Evolutionary conservation across 176 grass and related monocot genomes (phyloP).

Genomic region (Melocanna baccifera): DNA sequence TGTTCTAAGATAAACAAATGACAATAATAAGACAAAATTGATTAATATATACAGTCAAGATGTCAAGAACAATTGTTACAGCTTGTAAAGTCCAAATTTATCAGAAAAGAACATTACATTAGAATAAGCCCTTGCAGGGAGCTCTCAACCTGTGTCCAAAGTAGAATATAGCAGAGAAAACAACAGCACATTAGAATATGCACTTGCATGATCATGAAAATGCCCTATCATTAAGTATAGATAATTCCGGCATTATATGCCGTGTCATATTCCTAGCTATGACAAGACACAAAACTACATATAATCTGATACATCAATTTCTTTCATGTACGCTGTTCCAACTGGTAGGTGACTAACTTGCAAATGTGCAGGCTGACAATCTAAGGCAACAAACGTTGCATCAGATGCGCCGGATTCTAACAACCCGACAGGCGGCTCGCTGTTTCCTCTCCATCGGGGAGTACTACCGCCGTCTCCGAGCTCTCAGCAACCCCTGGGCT

Average conservation of each 20-base stretch:
- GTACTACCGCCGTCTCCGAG: constrained; percentile 75
- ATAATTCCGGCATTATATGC: not conserved
- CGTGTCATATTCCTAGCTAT: constrained; percentile 11
- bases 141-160: not conserved
- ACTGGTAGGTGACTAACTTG: constrained; percentile 13
- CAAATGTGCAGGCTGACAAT: constrained; percentile 76
- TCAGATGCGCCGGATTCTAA: constrained; percentile 67
- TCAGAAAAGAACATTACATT: constrained; percentile 9
- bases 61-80: constrained; percentile 13
- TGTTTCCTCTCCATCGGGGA: constrained; percentile 90
- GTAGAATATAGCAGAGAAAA: constrained; percentile 33
- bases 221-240: constrained; percentile 24
- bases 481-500: constrained; percentile 89
- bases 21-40: not conserved
- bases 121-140: constrained; percentile 12
- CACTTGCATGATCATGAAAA: constrained; percentile 17
- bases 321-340: constrained; percentile 18
- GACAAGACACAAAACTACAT: constrained; percentile 28
- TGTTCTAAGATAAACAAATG: constrained; percentile 9
- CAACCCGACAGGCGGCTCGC: constrained; percentile 63
- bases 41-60: not conserved
- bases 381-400: constrained; percentile 88
- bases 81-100: not conserved
- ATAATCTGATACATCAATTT: constrained; percentile 26
- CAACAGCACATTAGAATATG: constrained; percentile 28